Percentiles rank a stretch among this genome's conserved stretches.
These are phyloP conservation scores for Peniophora sp. DNA, from an alignment of 1,284 basidiomycete genomes.

Conservation along the genomic window DNA sequence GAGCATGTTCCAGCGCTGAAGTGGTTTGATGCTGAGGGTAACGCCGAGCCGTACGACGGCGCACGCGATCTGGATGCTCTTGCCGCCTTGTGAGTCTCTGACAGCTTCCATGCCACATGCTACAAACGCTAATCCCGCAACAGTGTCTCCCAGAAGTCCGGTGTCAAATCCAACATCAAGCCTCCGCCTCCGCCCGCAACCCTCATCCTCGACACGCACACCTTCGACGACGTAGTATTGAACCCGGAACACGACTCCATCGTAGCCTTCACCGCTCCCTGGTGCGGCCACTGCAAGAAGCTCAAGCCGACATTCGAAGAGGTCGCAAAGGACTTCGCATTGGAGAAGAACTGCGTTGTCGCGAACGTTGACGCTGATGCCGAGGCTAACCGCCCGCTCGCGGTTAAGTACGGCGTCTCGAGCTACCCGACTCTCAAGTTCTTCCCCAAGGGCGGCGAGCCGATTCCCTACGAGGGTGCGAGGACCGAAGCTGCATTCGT, in stretches of 20 bases:
- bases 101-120: conserved; percentile 1
- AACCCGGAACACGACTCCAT: conserved; percentile 76
- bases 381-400: conserved; percentile 68
- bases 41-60: conserved; percentile 65
- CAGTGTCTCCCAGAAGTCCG: conserved; percentile 70
- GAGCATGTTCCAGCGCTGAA: conserved; percentile 59
- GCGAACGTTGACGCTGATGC: conserved; percentile 91
- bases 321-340: conserved; percentile 73
- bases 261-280: conserved; percentile 87
- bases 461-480: conserved; percentile 63
- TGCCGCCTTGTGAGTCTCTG: conserved; percentile 57
- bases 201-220: conserved; percentile 59
- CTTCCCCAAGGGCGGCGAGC: conserved; percentile 67
- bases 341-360: conserved; percentile 78
- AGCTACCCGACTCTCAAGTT: conserved; percentile 93
- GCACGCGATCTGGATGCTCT: conserved; percentile 80
- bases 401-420: conserved; percentile 64
- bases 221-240: conserved; percentile 74
- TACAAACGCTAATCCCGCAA: not conserved
- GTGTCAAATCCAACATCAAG: conserved; percentile 81
- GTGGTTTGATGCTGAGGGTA: conserved; percentile 72
- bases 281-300: conserved; percentile 86
- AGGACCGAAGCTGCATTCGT: conserved; percentile 68
- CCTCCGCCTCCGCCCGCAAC: conserved; percentile 75
- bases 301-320: conserved; percentile 86